phyloP scores from a whole-genome alignment of 495 filamentous ascomycete species.

The Hypoxylon crocopeplum region DNA sequence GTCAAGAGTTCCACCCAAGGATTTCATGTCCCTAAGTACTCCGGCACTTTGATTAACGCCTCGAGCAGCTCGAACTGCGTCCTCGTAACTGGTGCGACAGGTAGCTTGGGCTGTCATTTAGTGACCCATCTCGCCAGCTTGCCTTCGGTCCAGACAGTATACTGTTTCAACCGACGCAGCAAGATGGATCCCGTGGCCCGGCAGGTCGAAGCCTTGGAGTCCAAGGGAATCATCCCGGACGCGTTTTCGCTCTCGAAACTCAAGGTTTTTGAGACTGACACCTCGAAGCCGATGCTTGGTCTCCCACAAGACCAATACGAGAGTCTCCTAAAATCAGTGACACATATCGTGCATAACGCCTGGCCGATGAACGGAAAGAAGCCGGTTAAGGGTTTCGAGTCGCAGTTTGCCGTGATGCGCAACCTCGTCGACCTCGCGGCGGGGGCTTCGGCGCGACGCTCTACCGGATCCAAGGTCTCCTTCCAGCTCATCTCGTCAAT shows the following conservation, averaged over 20 bases:
- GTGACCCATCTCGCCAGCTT: conserved; percentile 43
- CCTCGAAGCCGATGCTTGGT: conserved; percentile 51
- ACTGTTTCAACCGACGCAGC: conserved; percentile 51
- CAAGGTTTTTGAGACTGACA: conserved; percentile 49
- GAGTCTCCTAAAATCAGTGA: conserved; percentile 47
- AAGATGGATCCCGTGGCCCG: conserved; percentile 28
- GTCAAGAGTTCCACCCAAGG: background rate
- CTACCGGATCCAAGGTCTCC: conserved; percentile 33
- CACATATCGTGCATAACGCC: conserved; percentile 65
- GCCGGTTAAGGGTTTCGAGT: conserved; percentile 52
- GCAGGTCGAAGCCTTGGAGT: conserved; percentile 44
- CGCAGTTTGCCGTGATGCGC: conserved; percentile 56
- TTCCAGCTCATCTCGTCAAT: conserved; percentile 67
- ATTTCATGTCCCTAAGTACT: background rate
- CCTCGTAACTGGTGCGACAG: conserved; percentile 55
- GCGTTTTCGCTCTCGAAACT: conserved; percentile 43
- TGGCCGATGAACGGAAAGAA: conserved; percentile 63
- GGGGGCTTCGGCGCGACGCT: conserved; percentile 35
- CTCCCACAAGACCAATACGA: conserved; percentile 49
- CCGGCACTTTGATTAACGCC: background rate
- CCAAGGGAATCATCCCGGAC: conserved; percentile 40
- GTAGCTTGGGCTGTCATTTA: conserved; percentile 52
- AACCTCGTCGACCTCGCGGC: conserved; percentile 56
- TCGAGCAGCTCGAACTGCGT: conserved; percentile 33
- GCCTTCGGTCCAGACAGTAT: conserved; percentile 44